These are phyloP conservation scores for Fusarium sp. DNA, from an alignment of 2,329 filamentous ascomycete species.

Conservation along the genomic window DNA sequence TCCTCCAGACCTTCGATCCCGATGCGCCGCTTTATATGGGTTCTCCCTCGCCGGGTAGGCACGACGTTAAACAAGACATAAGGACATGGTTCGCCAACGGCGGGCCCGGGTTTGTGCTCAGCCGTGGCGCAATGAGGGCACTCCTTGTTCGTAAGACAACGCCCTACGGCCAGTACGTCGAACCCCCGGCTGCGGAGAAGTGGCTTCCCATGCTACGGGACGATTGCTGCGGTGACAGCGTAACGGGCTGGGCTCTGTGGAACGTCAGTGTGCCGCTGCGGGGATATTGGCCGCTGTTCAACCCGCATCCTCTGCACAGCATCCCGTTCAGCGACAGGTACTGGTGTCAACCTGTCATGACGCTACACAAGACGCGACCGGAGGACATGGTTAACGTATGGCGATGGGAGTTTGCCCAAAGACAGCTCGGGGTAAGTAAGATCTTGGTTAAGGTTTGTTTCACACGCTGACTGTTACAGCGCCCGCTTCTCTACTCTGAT, in stretches of 20 bases:
- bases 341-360: slow-evolving; percentile 66
- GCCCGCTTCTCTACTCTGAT: slow-evolving; percentile 55
- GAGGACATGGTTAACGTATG: slow-evolving; percentile 64
- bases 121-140: slow-evolving; percentile 59
- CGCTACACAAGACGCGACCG: slow-evolving; percentile 62
- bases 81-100: slow-evolving; percentile 63
- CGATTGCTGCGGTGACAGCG: slow-evolving; percentile 67
- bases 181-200: slow-evolving; percentile 55
- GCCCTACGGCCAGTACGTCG: slow-evolving; percentile 54
- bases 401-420: slow-evolving; percentile 58
- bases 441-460: not conserved
- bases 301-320: slow-evolving; percentile 63
- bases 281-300: slow-evolving; percentile 65
- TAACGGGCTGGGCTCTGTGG: slow-evolving; percentile 62
- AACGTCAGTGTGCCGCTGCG: slow-evolving; percentile 60
- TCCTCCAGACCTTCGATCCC: slow-evolving; percentile 63
- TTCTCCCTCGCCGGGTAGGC: slow-evolving; percentile 59
- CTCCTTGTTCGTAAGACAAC: slow-evolving; percentile 53
- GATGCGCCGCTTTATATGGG: slow-evolving; percentile 62
- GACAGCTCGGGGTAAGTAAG: slow-evolving; percentile 51
- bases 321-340: slow-evolving; percentile 61
- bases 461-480: slow-evolving; percentile 40
- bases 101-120: slow-evolving; percentile 62
- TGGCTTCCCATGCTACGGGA: slow-evolving; percentile 58
- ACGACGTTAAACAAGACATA: slow-evolving; percentile 48